Percentiles rank a stretch among this genome's conserved stretches.
These are phyloP conservation scores for Rhinocladiella similis DNA, from an alignment of 2,329 filamentous ascomycete genomes.

Conservation along the genomic window DNA sequence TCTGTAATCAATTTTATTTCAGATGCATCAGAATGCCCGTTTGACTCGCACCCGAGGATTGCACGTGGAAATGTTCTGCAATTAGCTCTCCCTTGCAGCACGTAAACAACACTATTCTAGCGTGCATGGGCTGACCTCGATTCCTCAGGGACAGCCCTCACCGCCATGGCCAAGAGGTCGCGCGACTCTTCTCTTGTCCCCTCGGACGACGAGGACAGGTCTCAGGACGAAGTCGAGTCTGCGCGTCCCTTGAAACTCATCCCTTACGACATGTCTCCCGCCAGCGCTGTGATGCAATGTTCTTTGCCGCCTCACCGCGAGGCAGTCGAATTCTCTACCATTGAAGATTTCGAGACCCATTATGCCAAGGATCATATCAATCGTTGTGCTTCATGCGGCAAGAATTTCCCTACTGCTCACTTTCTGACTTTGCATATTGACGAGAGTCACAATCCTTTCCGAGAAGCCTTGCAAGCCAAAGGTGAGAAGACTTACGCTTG, in stretches of 20 bases:
- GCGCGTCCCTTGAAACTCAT: conserved; percentile 30
- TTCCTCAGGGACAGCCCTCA: conserved; percentile 6
- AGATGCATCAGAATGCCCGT: neutral
- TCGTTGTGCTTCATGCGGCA: conserved; percentile 79
- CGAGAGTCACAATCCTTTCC: conserved; percentile 84
- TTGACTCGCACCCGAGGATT: neutral
- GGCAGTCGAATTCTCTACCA: conserved; percentile 68
- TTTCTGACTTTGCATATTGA: conserved; percentile 82
- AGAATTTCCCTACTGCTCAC: conserved; percentile 83
- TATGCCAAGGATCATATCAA: conserved; percentile 80
- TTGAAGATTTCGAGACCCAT: conserved; percentile 82
- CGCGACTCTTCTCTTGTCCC: conserved; percentile 51
- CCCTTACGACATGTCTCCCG: conserved; percentile 47
- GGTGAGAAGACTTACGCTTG: conserved; percentile 90
- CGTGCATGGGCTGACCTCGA: conserved; percentile 1
- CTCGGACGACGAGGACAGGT: conserved; percentile 33
- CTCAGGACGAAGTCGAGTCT: conserved; percentile 26
- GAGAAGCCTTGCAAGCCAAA: conserved; percentile 68
- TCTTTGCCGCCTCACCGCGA: conserved; percentile 76
- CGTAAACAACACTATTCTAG: neutral
- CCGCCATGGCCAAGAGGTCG: conserved; percentile 61
- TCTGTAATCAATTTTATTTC: conserved; percentile 4
- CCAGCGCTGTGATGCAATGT: conserved; percentile 68
- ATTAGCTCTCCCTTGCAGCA: neutral
- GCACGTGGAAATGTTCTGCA: neutral